Base-by-base conservation (phyloP, 805 yeast genomes). In the Maudiozyma barnettii region DNA sequence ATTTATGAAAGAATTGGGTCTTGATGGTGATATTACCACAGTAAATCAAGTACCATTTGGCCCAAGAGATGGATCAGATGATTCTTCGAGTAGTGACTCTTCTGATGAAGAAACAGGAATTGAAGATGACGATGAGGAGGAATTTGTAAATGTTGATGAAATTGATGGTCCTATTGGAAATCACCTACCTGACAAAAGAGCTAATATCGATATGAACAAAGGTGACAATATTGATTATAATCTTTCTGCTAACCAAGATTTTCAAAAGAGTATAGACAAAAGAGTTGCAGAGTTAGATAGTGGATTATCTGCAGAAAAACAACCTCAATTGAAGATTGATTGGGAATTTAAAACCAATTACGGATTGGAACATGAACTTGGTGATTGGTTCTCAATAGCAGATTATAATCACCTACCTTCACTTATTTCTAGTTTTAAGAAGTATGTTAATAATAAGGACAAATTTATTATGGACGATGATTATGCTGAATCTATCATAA, bases 381-480 rank as follows among this genome's bases (percentile, higher is more conserved):
- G 69, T 9, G 71, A 73, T 35, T 76, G 80, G 80, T 76, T 74
- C 51, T 55, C 67, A 2, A 38, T 57, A 1, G 52, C 61, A 4
- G 73, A 69, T 46, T 61, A 54, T 41, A 35, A 37, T 3, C 43
- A 49, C 19, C 48, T 64, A 4, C 49, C 52, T 3, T 51, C 43
- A 22, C 38, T 52, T 1, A 50, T 51, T 30, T 29, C 45, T 14
- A 46, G 53, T 29, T 60, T 61, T 43, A 51, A 50, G 8, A 49
- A 53, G 21, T 45, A 33, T 5, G 47, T 43, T 1, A 23, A 19
- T 1, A 49, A 54, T 14, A 45, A 54, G 8, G 40, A 36, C 1
- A 39, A 37, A 23, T 58, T 60, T 43, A 7, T 52, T 1, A 38
- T 18, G 12, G 58, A 62, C 45, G 44, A 46, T 1, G 26, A 33